phyloP scores from a whole-genome alignment of 495 filamentous ascomycete genomes.

The Penicillium pulvis region DNA sequence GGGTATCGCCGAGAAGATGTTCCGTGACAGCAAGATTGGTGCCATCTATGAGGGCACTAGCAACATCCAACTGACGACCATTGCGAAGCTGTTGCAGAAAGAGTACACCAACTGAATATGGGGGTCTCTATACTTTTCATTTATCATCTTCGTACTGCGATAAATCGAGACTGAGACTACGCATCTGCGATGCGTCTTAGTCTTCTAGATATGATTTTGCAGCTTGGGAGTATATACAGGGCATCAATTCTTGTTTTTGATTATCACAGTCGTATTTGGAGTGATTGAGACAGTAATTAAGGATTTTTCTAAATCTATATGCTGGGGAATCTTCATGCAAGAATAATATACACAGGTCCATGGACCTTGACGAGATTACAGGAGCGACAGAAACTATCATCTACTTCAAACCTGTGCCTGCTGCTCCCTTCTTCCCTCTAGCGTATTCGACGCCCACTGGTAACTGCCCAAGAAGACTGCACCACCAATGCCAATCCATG shows the following conservation, averaged over 20 bases:
- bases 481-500: constrained; percentile 94
- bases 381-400: not conserved
- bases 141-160: not conserved
- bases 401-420: constrained; percentile 14
- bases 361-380: not conserved
- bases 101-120: constrained; percentile 62
- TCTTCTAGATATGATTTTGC: not conserved
- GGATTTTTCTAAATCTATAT: not conserved
- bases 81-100: constrained; percentile 91
- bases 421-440: constrained; percentile 47
- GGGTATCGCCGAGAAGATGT: constrained; percentile 97
- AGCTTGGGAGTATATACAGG: not conserved
- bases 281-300: too few species aligned
- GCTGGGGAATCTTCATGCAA: not conserved
- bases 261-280: not conserved
- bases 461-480: constrained; percentile 96
- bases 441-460: constrained; percentile 79
- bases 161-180: not conserved
- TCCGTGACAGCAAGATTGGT: constrained; percentile 96
- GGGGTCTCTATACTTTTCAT: not conserved
- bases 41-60: constrained; percentile 98
- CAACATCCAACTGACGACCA: constrained; percentile 85
- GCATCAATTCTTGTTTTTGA: not conserved
- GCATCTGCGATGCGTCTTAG: not conserved
- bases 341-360: not conserved